phyloP scores from a whole-genome alignment of 306 rosid genomes.

The Hippophae gyantsensis region DNA sequence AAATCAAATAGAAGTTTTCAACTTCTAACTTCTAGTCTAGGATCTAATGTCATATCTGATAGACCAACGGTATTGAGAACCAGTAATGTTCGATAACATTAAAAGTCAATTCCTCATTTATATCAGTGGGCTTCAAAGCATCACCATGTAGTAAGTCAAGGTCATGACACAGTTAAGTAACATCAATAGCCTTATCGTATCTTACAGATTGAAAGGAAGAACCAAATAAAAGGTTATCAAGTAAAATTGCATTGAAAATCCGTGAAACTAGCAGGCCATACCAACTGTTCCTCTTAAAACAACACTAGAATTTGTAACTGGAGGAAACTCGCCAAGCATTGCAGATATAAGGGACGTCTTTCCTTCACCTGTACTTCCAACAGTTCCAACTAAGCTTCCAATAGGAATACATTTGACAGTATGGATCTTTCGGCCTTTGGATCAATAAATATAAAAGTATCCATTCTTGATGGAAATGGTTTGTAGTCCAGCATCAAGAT shows the following conservation, averaged over 20 bases:
- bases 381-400: constrained; percentile 51
- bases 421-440: constrained; percentile 46
- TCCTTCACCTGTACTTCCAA: constrained; percentile 57
- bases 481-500: constrained; percentile 60
- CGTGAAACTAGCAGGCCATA: constrained; percentile 45
- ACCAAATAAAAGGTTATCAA: constrained; percentile 45
- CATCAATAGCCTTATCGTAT: constrained; percentile 38
- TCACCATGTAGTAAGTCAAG: constrained; percentile 91
- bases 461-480: constrained; percentile 83
- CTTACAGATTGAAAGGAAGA: constrained; percentile 27
- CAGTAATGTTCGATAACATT: constrained; percentile 95
- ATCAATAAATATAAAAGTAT: constrained; percentile 78
- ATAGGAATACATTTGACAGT: constrained; percentile 35
- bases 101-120: constrained; percentile 38
- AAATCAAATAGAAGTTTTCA: constrained; percentile 96
- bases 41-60: constrained; percentile 92
- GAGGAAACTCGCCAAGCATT: constrained; percentile 53
- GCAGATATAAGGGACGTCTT: constrained; percentile 48
- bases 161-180: constrained; percentile 39
- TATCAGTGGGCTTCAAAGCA: constrained; percentile 74
- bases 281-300: constrained; percentile 36
- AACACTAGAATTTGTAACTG: constrained; percentile 30
- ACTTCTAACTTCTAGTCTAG: constrained; percentile 95
- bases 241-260: constrained; percentile 45
- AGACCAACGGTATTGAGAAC: constrained; percentile 99